Evolutionary conservation across 108 stramenopile genomes (phyloP).

Genomic region (Cyclotella distinguenda): DNA sequence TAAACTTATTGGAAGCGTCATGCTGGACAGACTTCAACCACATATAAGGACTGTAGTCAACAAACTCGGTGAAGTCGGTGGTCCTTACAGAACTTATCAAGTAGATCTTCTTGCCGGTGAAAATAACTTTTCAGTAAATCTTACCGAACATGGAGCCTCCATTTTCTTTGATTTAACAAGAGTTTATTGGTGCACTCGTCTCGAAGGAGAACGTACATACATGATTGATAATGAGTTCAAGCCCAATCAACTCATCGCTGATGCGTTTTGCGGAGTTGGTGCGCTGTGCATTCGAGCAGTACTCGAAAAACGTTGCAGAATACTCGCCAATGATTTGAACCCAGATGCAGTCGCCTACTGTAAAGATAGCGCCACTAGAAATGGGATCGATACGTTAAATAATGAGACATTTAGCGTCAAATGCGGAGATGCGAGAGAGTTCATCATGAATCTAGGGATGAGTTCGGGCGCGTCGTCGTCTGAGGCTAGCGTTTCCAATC

Average conservation of each 20-base stretch:
- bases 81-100: conserved; percentile 91
- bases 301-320: conserved; percentile 38
- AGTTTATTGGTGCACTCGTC: conserved; percentile 95
- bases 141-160: conserved; percentile 75
- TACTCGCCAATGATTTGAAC: conserved; percentile 93
- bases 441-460: conserved; percentile 70
- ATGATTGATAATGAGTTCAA: conserved; percentile 65
- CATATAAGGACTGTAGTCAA: conserved; percentile 88
- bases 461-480: conserved; percentile 1
- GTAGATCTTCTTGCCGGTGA: conserved; percentile 91
- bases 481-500: conserved; percentile 15
- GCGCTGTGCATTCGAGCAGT: conserved; percentile 87
- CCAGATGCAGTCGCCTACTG: conserved; percentile 66
- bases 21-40: conserved; percentile 79
- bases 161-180: conserved; percentile 88
- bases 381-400: conserved; percentile 32
- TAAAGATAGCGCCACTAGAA: conserved; percentile 47
- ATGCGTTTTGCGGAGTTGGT: conserved; percentile 95
- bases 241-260: conserved; percentile 68
- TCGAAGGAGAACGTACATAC: conserved; percentile 84
- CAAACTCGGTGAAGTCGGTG: conserved; percentile 91
- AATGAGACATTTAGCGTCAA: conserved; percentile 35
- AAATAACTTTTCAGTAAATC: conserved; percentile 58
- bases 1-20: conserved; percentile 85
- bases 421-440: conserved; percentile 80